Base-by-base conservation (phyloP, 345 rosid genomes). In the Salix brachista region DNA sequence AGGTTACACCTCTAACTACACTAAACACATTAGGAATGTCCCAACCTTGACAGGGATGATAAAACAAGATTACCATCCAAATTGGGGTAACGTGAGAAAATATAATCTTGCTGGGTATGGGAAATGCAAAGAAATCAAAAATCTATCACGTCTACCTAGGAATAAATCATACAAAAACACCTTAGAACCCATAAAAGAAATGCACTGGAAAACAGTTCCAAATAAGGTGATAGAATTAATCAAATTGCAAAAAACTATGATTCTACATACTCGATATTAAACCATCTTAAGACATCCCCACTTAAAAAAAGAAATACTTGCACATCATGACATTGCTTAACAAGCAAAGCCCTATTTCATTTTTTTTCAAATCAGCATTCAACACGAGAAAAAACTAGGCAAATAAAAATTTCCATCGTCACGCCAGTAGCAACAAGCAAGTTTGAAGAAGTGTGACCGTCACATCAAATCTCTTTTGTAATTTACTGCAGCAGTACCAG, bases 41-140 rank as follows among this genome's bases (percentile, higher is more conserved):
- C 83, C 83, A 84, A 81, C 85, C 83, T 74, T 74, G 65, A 84
- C 82, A 87, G 84, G 79, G 85, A 87, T 72, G 83, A 30, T 70
- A 82, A 85, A 12, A 41, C 23, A 25, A 42, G 19, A 28, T 69
- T 74, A 82, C 70, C 84, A 84, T 65, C 86, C 62, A 28, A 75
- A 61, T 60, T 46, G 77, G 83, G 83, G 72, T 75, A 84, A 83
- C 78, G 75, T 78, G 70, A 79, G 77, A 2, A 37, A 37, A 10
- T 56, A 72, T 66, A 28, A 72, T 84, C 16, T 88, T 60, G 81
- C 81, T 83, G 85, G 88, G 37, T 73, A 72, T 80, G 83, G 83
- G 86, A 84, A 50, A 78, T 78, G 84, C 39, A 73, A 56, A 26
- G 28, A 26, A 26, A 26, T 26, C 28, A 26, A 1, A 26, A 26